These are phyloP conservation scores for Vitis hybrid DNA, from an alignment of 177 flowering plant genomes.

Conservation along the genomic window DNA sequence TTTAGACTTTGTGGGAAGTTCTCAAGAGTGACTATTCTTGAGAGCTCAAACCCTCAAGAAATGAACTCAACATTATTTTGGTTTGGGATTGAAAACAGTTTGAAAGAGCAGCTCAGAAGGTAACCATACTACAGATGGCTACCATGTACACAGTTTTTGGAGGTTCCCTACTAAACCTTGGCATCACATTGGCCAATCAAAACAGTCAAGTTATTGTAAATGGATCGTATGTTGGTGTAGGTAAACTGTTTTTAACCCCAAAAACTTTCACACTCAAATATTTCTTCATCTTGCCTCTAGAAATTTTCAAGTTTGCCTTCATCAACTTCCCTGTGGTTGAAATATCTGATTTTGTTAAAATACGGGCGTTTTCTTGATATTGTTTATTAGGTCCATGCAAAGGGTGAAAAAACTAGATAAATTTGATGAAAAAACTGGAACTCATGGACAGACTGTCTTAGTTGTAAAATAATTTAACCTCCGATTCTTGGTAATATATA, in stretches of 20 bases:
- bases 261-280: no score
- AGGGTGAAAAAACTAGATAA: slow-evolving; percentile 77
- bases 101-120: slow-evolving; percentile 88
- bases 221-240: slow-evolving; percentile 83
- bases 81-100: slow-evolving; percentile 43
- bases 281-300: no score
- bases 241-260: slow-evolving; percentile 23
- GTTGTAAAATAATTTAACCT: background rate
- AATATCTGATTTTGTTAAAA: background rate
- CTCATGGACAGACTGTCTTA: no score
- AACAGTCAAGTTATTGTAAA: slow-evolving; percentile 65
- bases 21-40: no score
- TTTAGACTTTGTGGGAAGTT: no score
- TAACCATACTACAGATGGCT: slow-evolving; percentile 82
- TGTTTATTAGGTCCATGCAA: slow-evolving; percentile 74
- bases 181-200: slow-evolving; percentile 63
- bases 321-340: background rate
- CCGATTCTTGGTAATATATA: background rate
- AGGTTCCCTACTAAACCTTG: slow-evolving; percentile 80
- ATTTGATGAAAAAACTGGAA: slow-evolving; percentile 50
- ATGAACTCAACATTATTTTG: background rate
- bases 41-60: background rate
- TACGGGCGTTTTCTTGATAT: slow-evolving; percentile 71
- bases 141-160: slow-evolving; percentile 84
- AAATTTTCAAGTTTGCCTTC: background rate